Evolutionary conservation across 331 rosid species (phyloP).

Genomic region (Saraca asoca): DNA sequence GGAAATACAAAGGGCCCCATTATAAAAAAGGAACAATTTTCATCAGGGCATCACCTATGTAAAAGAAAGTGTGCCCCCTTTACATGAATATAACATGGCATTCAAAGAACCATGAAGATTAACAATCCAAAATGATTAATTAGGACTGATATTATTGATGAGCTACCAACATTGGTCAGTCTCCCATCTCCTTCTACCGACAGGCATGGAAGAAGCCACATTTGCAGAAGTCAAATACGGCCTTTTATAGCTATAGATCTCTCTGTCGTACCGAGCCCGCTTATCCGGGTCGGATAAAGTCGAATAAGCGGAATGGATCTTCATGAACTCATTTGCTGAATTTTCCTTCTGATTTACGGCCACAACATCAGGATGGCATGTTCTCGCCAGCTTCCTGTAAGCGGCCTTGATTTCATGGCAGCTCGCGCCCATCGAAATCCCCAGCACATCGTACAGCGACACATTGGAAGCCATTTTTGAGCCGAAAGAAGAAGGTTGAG

Average conservation of each 20-base stretch:
- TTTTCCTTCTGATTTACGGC: conserved; percentile 12
- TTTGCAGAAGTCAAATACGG: conserved; percentile 22
- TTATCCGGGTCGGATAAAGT: conserved; percentile 72
- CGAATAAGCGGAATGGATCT: conserved; percentile 63
- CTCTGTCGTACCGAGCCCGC: conserved; percentile 61
- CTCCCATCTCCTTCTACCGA: conserved; percentile 58
- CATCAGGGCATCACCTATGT: too few relatives aligned
- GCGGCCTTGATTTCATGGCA: conserved; percentile 64
- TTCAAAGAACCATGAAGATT: too few relatives aligned
- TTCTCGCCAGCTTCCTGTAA: conserved; percentile 68
- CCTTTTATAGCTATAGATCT: conserved; percentile 19
- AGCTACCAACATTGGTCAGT: conserved; percentile 85
- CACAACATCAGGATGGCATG: conserved; percentile 74
- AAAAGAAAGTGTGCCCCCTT: too few relatives aligned
- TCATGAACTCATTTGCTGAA: conserved; percentile 61
- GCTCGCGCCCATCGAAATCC: conserved; percentile 57
- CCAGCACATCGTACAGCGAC: conserved; percentile 75
- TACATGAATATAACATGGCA: too few relatives aligned
- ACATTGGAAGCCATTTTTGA: conserved; percentile 43
- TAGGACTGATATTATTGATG: neutral
- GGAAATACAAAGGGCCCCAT: too few relatives aligned
- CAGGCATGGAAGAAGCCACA: conserved; percentile 37
- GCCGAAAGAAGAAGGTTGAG: conserved; percentile 23
- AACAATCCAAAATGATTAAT: too few relatives aligned
- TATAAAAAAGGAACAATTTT: too few relatives aligned